A percentile compares a stretch with the other conserved stretches of the same genome.
Evolutionary conservation across 2,329 filamentous ascomycete genomes (phyloP).

Genomic region (Microsporum ferrugineum): DNA sequence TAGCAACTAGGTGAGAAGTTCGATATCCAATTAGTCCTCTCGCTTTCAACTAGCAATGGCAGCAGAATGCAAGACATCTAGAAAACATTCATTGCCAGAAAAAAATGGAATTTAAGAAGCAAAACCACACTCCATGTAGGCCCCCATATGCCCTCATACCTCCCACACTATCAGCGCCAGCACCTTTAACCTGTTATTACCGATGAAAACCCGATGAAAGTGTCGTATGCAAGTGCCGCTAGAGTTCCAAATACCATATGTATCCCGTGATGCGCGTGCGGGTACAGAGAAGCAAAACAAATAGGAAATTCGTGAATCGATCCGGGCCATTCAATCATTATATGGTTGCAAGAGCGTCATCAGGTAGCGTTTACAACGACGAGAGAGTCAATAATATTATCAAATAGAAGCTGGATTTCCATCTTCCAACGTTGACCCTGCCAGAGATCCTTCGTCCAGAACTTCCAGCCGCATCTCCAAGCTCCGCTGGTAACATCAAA

Average conservation of each 20-base stretch:
- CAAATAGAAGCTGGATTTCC: constrained; percentile 31
- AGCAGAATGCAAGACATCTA: not conserved
- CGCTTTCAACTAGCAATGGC: not conserved
- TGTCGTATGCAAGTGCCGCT: not conserved
- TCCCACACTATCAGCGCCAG: not conserved
- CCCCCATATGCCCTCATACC: not conserved
- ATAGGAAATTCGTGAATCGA: not conserved
- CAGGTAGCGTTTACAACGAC: constrained; percentile 23
- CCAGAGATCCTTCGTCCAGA: constrained; percentile 31
- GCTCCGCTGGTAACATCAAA: constrained; percentile 13
- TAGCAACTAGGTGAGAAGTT: not conserved
- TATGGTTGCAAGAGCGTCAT: not conserved
- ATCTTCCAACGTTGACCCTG: constrained; percentile 31
- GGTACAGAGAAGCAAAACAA: not conserved
- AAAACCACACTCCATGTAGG: not conserved
- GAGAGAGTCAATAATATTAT: constrained; percentile 32
- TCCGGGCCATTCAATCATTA: not conserved
- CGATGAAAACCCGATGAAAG: not conserved
- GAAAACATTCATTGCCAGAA: not conserved
- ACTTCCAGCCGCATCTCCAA: constrained; percentile 19
- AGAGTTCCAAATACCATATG: not conserved
- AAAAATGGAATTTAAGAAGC: not conserved
- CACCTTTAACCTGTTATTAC: not conserved
- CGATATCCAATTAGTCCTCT: not conserved
- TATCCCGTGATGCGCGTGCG: not conserved